A percentile compares a stretch with the other conserved stretches of the same genome.
Evolutionary conservation across 2,329 filamentous ascomycete species (phyloP).

Genomic region (Cladosporium sp.): DNA sequence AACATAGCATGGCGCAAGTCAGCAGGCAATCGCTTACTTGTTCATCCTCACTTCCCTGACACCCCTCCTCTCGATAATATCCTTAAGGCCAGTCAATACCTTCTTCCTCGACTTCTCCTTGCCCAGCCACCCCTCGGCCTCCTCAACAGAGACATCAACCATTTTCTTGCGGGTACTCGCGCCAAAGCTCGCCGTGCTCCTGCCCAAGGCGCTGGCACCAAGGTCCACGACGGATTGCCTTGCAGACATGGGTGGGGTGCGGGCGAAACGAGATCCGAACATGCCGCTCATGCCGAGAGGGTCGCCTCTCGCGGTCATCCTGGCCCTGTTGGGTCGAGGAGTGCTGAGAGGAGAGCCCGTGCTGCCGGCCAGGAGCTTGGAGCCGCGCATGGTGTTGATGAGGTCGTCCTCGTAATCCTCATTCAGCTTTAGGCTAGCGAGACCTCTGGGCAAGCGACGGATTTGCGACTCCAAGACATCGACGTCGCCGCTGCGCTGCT

Average conservation of each 20-base stretch:
- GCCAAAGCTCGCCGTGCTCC: slow-evolving; percentile 25
- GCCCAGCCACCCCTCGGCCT: slow-evolving; percentile 35
- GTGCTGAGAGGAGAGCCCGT: slow-evolving; percentile 30
- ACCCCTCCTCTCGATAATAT: slow-evolving; percentile 26
- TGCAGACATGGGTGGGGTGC: slow-evolving; percentile 26
- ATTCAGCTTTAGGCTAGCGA: slow-evolving; percentile 26
- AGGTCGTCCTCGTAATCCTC: slow-evolving; percentile 33
- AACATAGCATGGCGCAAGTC: background rate
- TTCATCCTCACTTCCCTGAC: background rate
- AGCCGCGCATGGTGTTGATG: slow-evolving; percentile 25
- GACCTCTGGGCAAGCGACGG: slow-evolving; percentile 55
- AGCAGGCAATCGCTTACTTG: background rate
- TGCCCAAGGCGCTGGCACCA: slow-evolving; percentile 22
- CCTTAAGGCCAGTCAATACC: slow-evolving; percentile 36
- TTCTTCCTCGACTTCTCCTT: slow-evolving; percentile 32
- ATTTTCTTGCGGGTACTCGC: slow-evolving; percentile 33
- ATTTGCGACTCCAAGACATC: slow-evolving; percentile 86
- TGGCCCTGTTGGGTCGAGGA: slow-evolving; percentile 31
- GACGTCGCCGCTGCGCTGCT: slow-evolving; percentile 86
- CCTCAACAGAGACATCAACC: slow-evolving; percentile 38
- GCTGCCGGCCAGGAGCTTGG: slow-evolving; percentile 16
- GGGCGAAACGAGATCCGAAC: slow-evolving; percentile 25
- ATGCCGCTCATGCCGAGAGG: slow-evolving; percentile 34
- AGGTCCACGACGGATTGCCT: slow-evolving; percentile 28
- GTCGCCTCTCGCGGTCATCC: slow-evolving; percentile 27